These are phyloP conservation scores for Filobasidium floriforme DNA, from an alignment of 768 basidiomycete species.

Conservation along the genomic window DNA sequence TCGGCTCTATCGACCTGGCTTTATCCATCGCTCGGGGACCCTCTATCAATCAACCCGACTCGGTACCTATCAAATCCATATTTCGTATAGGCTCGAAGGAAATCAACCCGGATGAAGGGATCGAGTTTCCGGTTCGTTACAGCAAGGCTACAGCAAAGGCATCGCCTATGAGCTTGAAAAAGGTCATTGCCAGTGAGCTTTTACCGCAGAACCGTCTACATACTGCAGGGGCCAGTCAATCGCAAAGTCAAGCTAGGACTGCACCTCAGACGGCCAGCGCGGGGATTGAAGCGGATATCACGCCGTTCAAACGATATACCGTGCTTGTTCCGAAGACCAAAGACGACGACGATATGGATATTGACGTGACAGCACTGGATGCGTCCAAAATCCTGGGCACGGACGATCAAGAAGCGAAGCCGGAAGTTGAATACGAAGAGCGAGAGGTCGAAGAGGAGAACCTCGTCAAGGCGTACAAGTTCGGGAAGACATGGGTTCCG, in stretches of 20 bases:
- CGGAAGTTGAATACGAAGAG: constrained; percentile 44
- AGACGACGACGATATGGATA: constrained; percentile 40
- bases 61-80: constrained; percentile 56
- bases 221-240: constrained; percentile 10
- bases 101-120: constrained; percentile 58
- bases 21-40: constrained; percentile 52
- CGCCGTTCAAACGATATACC: constrained; percentile 27
- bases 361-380: constrained; percentile 24
- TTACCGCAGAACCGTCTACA: constrained; percentile 31
- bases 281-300: constrained; percentile 36
- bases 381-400: constrained; percentile 10
- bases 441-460: constrained; percentile 43
- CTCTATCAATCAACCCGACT: constrained; percentile 55
- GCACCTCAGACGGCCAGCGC: constrained; percentile 12
- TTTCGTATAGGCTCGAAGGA: constrained; percentile 73
- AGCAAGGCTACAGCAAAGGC: constrained; percentile 71
- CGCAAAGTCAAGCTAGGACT: constrained; percentile 10
- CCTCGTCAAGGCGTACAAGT: constrained; percentile 43
- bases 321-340: constrained; percentile 12
- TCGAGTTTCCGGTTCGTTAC: constrained; percentile 65
- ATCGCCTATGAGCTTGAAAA: constrained; percentile 70
- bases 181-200: constrained; percentile 43
- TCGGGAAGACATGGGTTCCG: constrained; percentile 60
- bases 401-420: constrained; percentile 24
- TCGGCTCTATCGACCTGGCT: constrained; percentile 54